A percentile compares a stretch with the other conserved stretches of the same genome.
phyloP scores from a whole-genome alignment of 352 stramenopile genomes.

The Globisporangium carolinianum region DNA sequence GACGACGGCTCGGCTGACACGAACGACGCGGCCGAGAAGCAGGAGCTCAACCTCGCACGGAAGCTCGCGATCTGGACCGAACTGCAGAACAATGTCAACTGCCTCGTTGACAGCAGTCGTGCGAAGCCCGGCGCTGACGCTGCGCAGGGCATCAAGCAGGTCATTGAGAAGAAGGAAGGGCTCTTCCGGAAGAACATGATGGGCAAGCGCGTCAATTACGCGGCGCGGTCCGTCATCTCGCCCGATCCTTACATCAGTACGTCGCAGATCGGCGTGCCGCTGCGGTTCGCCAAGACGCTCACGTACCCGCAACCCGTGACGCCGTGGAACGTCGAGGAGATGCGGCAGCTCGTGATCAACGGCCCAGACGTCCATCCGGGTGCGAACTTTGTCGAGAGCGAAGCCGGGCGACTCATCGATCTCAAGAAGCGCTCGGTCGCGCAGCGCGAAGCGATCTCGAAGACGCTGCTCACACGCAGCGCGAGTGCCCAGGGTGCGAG shows the following conservation, averaged over 20 bases:
- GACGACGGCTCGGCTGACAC: slow-evolving; percentile 21
- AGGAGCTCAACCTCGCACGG: slow-evolving; percentile 75
- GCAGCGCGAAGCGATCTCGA: slow-evolving; percentile 94
- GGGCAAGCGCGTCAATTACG: slow-evolving; percentile 99
- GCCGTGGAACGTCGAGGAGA: slow-evolving; percentile 96
- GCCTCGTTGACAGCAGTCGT: slow-evolving; percentile 78
- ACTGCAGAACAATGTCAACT: slow-evolving; percentile 91
- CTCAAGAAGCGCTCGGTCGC: slow-evolving; percentile 90
- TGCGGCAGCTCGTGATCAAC: slow-evolving; percentile 95
- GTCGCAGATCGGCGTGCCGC: slow-evolving; percentile 99
- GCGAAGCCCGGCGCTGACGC: slow-evolving; percentile 58
- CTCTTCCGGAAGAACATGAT: slow-evolving; percentile 98
- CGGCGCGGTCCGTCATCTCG: slow-evolving; percentile 98
- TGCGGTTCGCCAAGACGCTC: slow-evolving; percentile 97
- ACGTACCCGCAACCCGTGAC: slow-evolving; percentile 98
- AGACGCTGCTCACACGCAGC: slow-evolving; percentile 90
- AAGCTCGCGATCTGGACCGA: slow-evolving; percentile 96
- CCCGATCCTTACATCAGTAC: slow-evolving; percentile 99
- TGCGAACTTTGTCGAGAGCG: slow-evolving; percentile 97
- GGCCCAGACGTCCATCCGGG: slow-evolving; percentile 95
- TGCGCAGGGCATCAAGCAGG: slow-evolving; percentile 92
- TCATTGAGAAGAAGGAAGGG: slow-evolving; percentile 99
- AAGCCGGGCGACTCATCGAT: slow-evolving; percentile 91
- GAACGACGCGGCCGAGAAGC: slow-evolving; percentile 35
- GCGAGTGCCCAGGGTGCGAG: slow-evolving; percentile 69